Evolutionary conservation across 257 asterid genomes (phyloP), one percentile per base, ranked within the genome.

Genomic region (Rauvolfia tetraphylla): DNA sequence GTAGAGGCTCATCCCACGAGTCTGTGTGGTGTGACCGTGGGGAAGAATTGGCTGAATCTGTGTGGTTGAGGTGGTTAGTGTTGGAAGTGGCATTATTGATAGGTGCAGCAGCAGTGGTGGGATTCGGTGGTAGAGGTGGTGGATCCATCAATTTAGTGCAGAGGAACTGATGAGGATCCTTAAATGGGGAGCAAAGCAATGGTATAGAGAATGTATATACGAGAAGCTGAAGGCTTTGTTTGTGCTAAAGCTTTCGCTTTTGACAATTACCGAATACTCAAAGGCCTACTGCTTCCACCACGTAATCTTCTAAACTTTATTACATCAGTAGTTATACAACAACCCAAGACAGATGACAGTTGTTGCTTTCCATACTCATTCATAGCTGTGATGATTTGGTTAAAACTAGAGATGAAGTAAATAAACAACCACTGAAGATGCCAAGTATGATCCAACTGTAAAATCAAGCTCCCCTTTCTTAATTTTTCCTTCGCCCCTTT

Each of bases 1-100:
- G 85, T 20, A 80, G 83, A 10, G 84, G 81, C 76, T 86, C 92
- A 57, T 90, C 91, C 86, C 88, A 91, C 22, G 86, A 22, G 67
- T 86, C 90, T 8, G 79, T 76, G 10, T 78, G 81, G 77, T 79
- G 86, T 65, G 91, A 79, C 74, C 86, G 82, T 2, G 92, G 89
- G 7, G 89, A 83, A 6, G 92, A 86, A 79, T 71, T 76, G 73
- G 84, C 78, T 41, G 93, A 90, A 70, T 81, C 89, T 1, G 87
- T 75, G 76, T 76, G 39, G 84, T 53, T 77, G 61, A 20, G 78
- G 67, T 80, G 86, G 46, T 61, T 51, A 22, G 54, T 31, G 51
- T 62, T 41, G 62, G 83, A 4, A 44, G 79, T 20, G 71, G 80
- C 38, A 15, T 82, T 5, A 15, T 75, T 67, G 61, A 70, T 74